Base-by-base conservation (phyloP, 1,284 basidiomycete genomes). In the Pterulicium gracile region DNA sequence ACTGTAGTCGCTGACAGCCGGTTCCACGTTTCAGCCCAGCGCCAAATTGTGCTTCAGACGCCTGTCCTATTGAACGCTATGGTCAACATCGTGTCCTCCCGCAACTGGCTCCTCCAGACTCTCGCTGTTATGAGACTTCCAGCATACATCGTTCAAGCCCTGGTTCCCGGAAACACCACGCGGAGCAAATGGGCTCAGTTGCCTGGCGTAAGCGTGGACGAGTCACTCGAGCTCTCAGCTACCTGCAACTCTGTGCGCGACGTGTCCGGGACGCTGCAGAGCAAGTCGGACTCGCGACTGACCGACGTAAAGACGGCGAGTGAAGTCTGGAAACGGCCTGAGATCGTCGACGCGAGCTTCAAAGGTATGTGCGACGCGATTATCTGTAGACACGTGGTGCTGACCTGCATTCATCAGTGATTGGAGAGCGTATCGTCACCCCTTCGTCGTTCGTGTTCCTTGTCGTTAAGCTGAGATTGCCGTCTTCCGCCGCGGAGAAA, bases 381-480 rank as follows among this genome's bases (percentile, higher is more conserved):
- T 22, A 45, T 20, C 20, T 17, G 32, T 42, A 22, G 13, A 2
- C 17, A 32, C 34, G 18, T 43, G 47, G 41, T 20, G n/a, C 24
- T 47, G 21, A 23, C 32, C 40, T 21, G 15, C 27, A 42, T 1
- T 42, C 18, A 42, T 4, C 51, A 93, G 94, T 98, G 47, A 85
- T 90, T 46, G 96, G 89, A 46, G 96, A 98, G 63, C 82, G 83
- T 32, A 65, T 87, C 40, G 81, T 98, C 23, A 88, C 88, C 0
- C 92, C 95, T 0, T 85, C 87, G 2, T 83, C 95, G 0, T 88
- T 98, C 54, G 89, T 97, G 23, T 84, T 85, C 56, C 78, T 98
- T 47, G 73, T 89, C 18, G 76, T 94, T 62, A 94, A 95, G 62
- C 67, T 91, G 14, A 79, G 87, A 2, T 54, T 93, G 21, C 76